phyloP scores from a whole-genome alignment of 1,139 yeast species.

The Blastobotrys serpentis region DNA sequence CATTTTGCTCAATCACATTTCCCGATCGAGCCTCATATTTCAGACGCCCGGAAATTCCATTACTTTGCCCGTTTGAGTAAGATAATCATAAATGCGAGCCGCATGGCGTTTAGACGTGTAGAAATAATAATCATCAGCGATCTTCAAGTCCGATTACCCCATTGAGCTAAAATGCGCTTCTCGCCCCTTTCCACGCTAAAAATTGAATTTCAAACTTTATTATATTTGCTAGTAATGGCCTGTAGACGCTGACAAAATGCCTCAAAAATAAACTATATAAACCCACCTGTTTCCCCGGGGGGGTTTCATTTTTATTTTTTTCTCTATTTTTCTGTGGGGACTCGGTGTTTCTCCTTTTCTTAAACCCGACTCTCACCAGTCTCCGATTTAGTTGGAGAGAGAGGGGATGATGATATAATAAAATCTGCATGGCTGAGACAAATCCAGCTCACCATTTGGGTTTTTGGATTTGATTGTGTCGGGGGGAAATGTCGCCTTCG shows the following conservation, averaged over 20 bases:
- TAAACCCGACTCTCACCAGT: background rate
- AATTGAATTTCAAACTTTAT: too few species aligned
- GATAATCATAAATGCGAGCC: background rate
- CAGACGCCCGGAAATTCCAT: background rate
- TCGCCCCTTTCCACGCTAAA: background rate
- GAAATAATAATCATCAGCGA: background rate
- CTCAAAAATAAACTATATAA: too few species aligned
- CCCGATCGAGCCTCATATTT: background rate
- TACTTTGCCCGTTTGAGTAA: background rate
- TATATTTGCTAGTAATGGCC: too few species aligned
- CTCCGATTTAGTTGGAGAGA: too few species aligned
- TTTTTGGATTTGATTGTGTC: too few species aligned
- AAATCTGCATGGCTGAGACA: slow-evolving; percentile 3
- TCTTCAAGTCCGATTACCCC: background rate
- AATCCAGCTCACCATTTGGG: background rate
- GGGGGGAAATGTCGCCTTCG: too few species aligned
- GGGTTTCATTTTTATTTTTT: too few species aligned
- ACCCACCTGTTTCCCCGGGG: too few species aligned
- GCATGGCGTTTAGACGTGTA: background rate
- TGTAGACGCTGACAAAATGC: too few species aligned
- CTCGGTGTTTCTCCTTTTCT: too few species aligned
- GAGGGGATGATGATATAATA: background rate
- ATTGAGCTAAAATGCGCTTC: too few species aligned
- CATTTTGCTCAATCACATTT: slow-evolving; percentile 2
- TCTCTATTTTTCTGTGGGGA: too few species aligned